Conservation (phyloP, 208 protist species). For the Leishmania major region DNA sequence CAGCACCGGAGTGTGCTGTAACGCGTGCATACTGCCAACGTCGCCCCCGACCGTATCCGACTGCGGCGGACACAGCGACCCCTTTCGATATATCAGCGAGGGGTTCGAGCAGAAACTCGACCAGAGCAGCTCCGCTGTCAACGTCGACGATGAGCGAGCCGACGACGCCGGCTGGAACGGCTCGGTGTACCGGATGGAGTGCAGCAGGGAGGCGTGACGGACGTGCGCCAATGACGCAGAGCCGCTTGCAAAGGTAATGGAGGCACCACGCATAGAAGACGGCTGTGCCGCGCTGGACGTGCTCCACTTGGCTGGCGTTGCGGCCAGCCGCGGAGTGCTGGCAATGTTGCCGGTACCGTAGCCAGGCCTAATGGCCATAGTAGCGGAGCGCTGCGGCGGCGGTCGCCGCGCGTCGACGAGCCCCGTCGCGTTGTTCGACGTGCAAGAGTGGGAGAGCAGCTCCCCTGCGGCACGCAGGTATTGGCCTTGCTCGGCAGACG, state of each 20-base stretch:
- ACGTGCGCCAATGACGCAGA: slow-evolving; percentile 7
- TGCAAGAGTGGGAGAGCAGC: slow-evolving; percentile 4
- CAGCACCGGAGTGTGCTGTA: slow-evolving; percentile 3
- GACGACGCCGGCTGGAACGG: slow-evolving; percentile 18
- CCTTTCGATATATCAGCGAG: background rate
- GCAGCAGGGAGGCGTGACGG: slow-evolving; percentile 16
- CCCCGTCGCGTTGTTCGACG: background rate
- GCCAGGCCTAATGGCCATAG: background rate
- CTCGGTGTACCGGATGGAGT: slow-evolving; percentile 9
- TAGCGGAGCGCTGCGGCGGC: slow-evolving; percentile 11
- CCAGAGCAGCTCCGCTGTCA: slow-evolving; percentile 3
- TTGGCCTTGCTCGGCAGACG: slow-evolving; percentile 22
- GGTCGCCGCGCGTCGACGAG: background rate
- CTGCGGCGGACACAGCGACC: slow-evolving; percentile 3
- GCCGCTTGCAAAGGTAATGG: slow-evolving; percentile 30
- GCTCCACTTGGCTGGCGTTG: slow-evolving; percentile 10
- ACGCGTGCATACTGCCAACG: background rate
- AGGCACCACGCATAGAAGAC: slow-evolving; percentile 29
- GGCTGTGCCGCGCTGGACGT: slow-evolving; percentile 16
- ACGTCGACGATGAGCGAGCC: slow-evolving; percentile 10
- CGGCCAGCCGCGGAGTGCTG: slow-evolving; percentile 5
- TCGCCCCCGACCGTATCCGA: background rate
- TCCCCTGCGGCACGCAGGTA: slow-evolving; percentile 11
- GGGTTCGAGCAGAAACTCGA: background rate
- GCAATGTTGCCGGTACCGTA: background rate